Evolutionary conservation across 176 grass and related monocot genomes (phyloP).

Genomic region (Ensete ventricosum): DNA sequence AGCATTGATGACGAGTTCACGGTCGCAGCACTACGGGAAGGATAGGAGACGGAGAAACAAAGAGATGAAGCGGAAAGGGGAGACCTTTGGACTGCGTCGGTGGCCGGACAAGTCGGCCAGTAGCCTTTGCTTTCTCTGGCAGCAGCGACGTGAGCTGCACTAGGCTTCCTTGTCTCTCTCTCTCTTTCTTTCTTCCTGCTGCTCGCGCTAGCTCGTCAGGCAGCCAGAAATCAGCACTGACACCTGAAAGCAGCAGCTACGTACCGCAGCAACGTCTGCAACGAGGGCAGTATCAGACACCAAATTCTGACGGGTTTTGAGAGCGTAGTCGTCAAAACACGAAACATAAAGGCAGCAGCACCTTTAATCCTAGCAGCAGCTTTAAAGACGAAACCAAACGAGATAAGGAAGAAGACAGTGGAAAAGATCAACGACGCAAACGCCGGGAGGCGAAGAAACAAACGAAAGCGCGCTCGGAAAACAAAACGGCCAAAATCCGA

Average conservation of each 20-base stretch:
- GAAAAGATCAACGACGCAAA: not conserved
- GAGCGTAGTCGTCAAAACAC: conserved; percentile 1
- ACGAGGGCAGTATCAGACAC: not conserved
- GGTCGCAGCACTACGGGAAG: not conserved
- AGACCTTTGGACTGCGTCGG: not conserved
- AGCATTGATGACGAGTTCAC: conserved; percentile 9
- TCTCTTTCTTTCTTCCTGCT: not conserved
- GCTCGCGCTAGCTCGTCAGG: not conserved
- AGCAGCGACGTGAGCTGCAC: not conserved
- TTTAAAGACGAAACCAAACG: conserved; percentile 11
- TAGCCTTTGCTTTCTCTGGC: not conserved
- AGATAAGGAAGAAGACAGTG: not conserved
- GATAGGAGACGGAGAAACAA: not conserved
- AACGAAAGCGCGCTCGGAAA: not conserved
- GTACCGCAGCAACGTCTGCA: conserved; percentile 1
- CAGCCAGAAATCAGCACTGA: conserved; percentile 12
- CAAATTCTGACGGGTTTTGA: not conserved
- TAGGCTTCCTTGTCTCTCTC: not conserved
- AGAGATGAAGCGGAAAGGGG: not conserved
- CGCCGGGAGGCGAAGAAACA: not conserved
- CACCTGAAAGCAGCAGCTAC: not conserved
- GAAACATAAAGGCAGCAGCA: conserved; percentile 6
- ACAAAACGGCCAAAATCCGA: not conserved
- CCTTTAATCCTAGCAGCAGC: conserved; percentile 12
- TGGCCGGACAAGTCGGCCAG: not conserved